A percentile compares a stretch with the other conserved stretches of the same genome.
Evolutionary conservation across 495 filamentous ascomycete species (phyloP).

Genomic region (Aspergillus sclerotioniger): DNA sequence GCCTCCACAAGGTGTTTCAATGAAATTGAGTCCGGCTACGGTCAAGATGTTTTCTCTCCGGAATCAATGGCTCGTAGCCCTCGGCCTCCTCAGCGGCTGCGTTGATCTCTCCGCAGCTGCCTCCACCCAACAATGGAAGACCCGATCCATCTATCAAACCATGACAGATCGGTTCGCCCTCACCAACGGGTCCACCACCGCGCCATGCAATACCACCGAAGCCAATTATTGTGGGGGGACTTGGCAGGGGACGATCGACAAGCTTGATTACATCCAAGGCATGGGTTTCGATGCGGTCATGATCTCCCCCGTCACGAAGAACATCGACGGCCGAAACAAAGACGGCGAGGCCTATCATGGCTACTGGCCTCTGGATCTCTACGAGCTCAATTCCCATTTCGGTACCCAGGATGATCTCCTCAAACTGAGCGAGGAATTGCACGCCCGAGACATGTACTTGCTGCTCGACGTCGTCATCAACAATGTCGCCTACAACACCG

Average conservation of each 20-base stretch:
- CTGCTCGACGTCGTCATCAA: constrained; percentile 72
- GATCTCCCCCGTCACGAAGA: constrained; percentile 68
- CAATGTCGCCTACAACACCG: constrained; percentile 58
- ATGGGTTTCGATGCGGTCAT: constrained; percentile 74
- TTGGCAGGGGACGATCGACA: constrained; percentile 61
- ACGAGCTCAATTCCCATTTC: constrained; percentile 25
- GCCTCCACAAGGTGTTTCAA: too few species aligned
- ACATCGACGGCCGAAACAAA: constrained; percentile 46
- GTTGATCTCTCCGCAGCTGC: neutral
- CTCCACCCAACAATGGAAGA: constrained; percentile 11
- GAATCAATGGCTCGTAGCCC: neutral
- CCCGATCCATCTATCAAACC: constrained; percentile 10
- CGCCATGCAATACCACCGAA: constrained; percentile 42
- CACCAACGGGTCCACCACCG: constrained; percentile 49
- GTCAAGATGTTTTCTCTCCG: too few species aligned
- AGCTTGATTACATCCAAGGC: constrained; percentile 49
- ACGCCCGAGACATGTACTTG: constrained; percentile 44
- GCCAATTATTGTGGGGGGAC: constrained; percentile 65
- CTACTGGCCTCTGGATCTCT: constrained; percentile 28
- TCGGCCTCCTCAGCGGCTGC: neutral
- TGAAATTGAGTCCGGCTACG: too few species aligned
- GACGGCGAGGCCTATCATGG: constrained; percentile 46
- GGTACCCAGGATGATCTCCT: constrained; percentile 24
- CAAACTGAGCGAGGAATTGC: constrained; percentile 19
- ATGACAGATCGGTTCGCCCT: constrained; percentile 66